Evolutionary conservation across 495 filamentous ascomycete genomes (phyloP).

Genomic region (Gamarada debralockiae): DNA sequence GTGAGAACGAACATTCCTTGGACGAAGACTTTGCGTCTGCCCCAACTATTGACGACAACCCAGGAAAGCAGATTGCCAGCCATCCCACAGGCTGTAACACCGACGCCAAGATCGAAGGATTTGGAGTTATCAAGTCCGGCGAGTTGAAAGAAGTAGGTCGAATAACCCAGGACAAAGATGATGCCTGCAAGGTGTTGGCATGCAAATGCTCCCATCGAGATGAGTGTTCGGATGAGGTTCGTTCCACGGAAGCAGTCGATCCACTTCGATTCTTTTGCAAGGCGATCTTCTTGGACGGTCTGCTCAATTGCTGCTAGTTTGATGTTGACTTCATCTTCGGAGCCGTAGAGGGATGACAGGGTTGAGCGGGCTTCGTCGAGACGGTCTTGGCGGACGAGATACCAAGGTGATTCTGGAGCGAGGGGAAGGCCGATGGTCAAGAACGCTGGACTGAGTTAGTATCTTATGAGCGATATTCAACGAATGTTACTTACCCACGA

Average conservation of each 20-base stretch:
- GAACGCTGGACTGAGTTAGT: constrained; percentile 3
- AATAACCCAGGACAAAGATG: constrained; percentile 49
- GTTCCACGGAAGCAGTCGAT: constrained; percentile 50
- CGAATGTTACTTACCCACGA: constrained; percentile 14
- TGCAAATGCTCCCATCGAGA: constrained; percentile 43
- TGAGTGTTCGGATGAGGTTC: constrained; percentile 50
- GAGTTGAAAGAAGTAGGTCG: constrained; percentile 61
- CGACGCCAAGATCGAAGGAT: constrained; percentile 42
- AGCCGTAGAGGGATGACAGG: not conserved
- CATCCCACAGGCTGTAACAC: constrained; percentile 25
- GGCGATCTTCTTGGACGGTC: constrained; percentile 2
- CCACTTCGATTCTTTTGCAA: constrained; percentile 26
- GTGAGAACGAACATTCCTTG: constrained; percentile 9
- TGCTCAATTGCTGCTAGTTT: constrained; percentile 9
- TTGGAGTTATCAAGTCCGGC: constrained; percentile 47
- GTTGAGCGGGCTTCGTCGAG: constrained; percentile 32
- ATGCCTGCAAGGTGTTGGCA: constrained; percentile 46
- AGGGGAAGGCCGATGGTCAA: constrained; percentile 38
- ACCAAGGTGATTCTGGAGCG: constrained; percentile 47
- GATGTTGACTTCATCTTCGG: not conserved
- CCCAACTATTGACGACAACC: constrained; percentile 9
- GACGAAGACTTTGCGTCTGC: constrained; percentile 14
- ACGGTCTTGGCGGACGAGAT: constrained; percentile 39
- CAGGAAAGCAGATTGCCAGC: constrained; percentile 35
- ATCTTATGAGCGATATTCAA: not conserved